A percentile compares a stretch with the other conserved stretches of the same genome.
These are phyloP conservation scores for Pseudocercospora vitis DNA, from an alignment of 2,329 filamentous ascomycete genomes.

Conservation along the genomic window DNA sequence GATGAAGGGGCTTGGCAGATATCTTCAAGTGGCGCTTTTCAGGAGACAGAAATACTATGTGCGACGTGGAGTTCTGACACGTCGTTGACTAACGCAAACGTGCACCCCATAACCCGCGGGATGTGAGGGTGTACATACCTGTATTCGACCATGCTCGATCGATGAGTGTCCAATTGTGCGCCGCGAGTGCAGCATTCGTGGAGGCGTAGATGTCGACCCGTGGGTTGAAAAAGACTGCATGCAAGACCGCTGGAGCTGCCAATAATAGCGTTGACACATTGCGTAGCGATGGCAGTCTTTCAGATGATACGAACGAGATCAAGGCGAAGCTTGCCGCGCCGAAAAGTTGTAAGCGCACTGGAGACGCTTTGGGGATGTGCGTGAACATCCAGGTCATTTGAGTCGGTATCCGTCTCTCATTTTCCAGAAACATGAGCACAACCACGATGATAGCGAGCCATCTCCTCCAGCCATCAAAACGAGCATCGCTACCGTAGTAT, in stretches of 20 bases:
- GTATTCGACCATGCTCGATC: slow-evolving; percentile 84
- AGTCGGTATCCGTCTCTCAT: not conserved
- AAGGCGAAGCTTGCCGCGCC: slow-evolving; percentile 61
- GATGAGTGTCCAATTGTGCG: slow-evolving; percentile 70
- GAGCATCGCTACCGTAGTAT: slow-evolving; percentile 46
- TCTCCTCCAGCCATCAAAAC: not conserved
- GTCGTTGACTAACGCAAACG: no score
- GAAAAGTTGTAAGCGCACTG: slow-evolving; percentile 69
- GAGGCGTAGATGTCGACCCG: slow-evolving; percentile 48
- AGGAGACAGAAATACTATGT: no score
- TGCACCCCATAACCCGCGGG: no score
- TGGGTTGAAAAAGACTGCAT: slow-evolving; percentile 70
- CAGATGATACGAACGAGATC: slow-evolving; percentile 8
- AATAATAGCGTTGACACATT: slow-evolving; percentile 55
- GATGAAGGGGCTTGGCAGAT: no score
- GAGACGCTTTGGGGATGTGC: slow-evolving; percentile 26
- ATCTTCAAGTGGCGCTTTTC: no score
- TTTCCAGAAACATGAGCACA: not conserved
- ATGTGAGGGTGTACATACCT: not conserved
- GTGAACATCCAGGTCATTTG: slow-evolving; percentile 4
- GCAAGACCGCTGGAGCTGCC: slow-evolving; percentile 69
- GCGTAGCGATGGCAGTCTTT: slow-evolving; percentile 40
- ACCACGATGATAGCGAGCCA: not conserved
- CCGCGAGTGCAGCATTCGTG: slow-evolving; percentile 61
- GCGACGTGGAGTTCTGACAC: not conserved